phyloP scores from a whole-genome alignment of 2,329 filamentous ascomycete genomes.

The Beauveria brongniartii region DNA sequence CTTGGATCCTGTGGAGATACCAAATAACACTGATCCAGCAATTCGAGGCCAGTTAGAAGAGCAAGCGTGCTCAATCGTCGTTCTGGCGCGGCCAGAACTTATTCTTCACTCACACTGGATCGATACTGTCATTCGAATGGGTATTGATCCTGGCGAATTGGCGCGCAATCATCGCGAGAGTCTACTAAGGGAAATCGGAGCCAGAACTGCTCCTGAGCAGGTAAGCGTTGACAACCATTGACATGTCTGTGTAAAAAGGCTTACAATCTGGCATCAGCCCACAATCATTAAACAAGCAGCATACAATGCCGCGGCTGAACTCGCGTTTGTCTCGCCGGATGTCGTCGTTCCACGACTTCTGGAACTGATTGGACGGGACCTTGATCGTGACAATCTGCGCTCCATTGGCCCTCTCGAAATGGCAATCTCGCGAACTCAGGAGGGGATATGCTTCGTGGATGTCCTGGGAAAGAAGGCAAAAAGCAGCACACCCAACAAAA shows the following conservation, averaged over 20 bases:
- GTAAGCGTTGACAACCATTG: constrained; percentile 29
- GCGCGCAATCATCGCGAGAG: constrained; percentile 54
- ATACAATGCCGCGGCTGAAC: constrained; percentile 76
- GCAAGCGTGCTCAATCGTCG: constrained; percentile 69
- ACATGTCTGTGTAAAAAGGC: constrained; percentile 1
- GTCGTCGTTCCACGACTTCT: constrained; percentile 69
- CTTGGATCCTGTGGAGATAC: constrained; percentile 42
- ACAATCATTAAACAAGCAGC: constrained; percentile 56
- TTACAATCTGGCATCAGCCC: constrained; percentile 20
- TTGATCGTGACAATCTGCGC: constrained; percentile 61
- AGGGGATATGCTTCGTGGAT: constrained; percentile 83
- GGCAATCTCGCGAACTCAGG: constrained; percentile 84
- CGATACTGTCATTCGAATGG: constrained; percentile 69
- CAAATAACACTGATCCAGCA: constrained; percentile 33
- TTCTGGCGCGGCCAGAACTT: constrained; percentile 70
- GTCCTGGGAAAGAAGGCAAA: constrained; percentile 77
- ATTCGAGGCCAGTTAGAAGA: constrained; percentile 46
- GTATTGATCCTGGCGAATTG: constrained; percentile 74
- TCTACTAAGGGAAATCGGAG: constrained; percentile 60
- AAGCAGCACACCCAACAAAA: constrained; percentile 68
- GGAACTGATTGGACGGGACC: constrained; percentile 62
- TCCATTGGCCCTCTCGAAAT: constrained; percentile 79
- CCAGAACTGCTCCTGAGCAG: constrained; percentile 38
- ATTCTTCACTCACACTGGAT: constrained; percentile 83
- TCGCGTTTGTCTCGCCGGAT: constrained; percentile 89